A percentile compares a stretch with the other conserved stretches of the same genome.
Conservation (phyloP, 148 eudicot genomes). For the Spergularia bocconei region DNA sequence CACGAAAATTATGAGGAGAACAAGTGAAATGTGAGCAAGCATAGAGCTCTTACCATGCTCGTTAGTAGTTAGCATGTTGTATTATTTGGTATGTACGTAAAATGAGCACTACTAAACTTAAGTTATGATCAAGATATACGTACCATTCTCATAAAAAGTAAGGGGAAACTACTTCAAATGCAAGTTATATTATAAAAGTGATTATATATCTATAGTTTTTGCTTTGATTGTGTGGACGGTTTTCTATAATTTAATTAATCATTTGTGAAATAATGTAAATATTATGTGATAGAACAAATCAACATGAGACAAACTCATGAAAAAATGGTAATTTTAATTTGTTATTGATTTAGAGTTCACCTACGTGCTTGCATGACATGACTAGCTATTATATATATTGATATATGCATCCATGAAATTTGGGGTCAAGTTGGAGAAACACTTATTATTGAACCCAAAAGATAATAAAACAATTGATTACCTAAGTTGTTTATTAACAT, state of each 20-base stretch:
- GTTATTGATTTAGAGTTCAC: background rate
- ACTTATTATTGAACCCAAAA: too few species aligned
- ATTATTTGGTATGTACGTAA: constrained; percentile 8
- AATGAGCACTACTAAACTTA: background rate
- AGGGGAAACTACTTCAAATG: constrained; percentile 22
- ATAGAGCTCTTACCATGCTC: constrained; percentile 4
- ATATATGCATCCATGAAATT: too few species aligned
- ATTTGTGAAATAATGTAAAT: background rate
- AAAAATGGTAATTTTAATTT: constrained; percentile 17
- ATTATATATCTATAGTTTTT: constrained; percentile 22
- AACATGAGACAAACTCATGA: constrained; percentile 25
- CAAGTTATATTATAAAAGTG: constrained; percentile 23
- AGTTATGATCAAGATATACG: background rate
- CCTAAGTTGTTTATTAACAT: too few species aligned
- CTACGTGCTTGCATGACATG: background rate
- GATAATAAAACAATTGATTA: too few species aligned
- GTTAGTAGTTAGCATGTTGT: constrained; percentile 4
- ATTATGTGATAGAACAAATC: constrained; percentile 2
- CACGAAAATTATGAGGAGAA: constrained; percentile 6
- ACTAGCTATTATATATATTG: background rate
- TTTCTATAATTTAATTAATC: constrained; percentile 10
- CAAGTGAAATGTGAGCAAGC: background rate
- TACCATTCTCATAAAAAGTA: constrained; percentile 12
- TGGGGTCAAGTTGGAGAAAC: too few species aligned
- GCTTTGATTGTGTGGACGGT: constrained; percentile 19